Percentiles rank a stretch among this genome's conserved stretches.
phyloP scores from a whole-genome alignment of 345 rosid genomes.

The Dimocarpus longan region DNA sequence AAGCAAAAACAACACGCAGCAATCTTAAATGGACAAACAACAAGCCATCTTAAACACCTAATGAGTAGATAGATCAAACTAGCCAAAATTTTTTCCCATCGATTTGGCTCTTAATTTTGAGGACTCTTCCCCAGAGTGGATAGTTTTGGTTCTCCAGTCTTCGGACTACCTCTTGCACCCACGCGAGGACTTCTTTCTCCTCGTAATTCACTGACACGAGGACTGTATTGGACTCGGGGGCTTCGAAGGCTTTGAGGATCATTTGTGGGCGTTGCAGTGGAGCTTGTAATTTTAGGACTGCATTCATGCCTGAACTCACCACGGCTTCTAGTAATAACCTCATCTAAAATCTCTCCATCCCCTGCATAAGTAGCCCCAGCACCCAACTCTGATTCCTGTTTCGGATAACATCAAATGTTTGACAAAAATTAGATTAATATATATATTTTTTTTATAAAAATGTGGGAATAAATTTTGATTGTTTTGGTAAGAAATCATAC shows the following conservation, averaged over 20 bases:
- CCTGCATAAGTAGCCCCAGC: slow-evolving; percentile 54
- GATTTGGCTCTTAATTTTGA: slow-evolving; percentile 41
- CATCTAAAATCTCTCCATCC: slow-evolving; percentile 81
- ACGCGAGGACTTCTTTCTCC: slow-evolving; percentile 65
- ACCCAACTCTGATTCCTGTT: slow-evolving; percentile 63
- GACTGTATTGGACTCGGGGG: slow-evolving; percentile 53
- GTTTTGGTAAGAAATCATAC: slow-evolving; percentile 36
- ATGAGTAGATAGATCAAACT: slow-evolving; percentile 28
- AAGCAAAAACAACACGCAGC: slow-evolving; percentile 28
- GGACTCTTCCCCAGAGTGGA: slow-evolving; percentile 78
- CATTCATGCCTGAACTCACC: slow-evolving; percentile 80
- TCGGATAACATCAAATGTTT: not conserved
- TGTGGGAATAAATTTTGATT: not conserved
- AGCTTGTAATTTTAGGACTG: slow-evolving; percentile 79
- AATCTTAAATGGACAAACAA: slow-evolving; percentile 21
- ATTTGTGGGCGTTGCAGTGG: slow-evolving; percentile 61
- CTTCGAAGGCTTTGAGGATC: slow-evolving; percentile 48
- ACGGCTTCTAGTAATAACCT: slow-evolving; percentile 86
- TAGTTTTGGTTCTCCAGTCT: slow-evolving; percentile 38
- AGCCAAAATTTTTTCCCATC: slow-evolving; percentile 10
- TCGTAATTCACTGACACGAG: slow-evolving; percentile 65
- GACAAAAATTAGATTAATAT: slow-evolving; percentile 1
- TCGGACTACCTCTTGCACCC: slow-evolving; percentile 55
- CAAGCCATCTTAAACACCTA: slow-evolving; percentile 35
- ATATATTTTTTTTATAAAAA: not conserved